Conservation (phyloP, 176 grass and related monocot species). For the Dendrocalamus sinicus region DNA sequence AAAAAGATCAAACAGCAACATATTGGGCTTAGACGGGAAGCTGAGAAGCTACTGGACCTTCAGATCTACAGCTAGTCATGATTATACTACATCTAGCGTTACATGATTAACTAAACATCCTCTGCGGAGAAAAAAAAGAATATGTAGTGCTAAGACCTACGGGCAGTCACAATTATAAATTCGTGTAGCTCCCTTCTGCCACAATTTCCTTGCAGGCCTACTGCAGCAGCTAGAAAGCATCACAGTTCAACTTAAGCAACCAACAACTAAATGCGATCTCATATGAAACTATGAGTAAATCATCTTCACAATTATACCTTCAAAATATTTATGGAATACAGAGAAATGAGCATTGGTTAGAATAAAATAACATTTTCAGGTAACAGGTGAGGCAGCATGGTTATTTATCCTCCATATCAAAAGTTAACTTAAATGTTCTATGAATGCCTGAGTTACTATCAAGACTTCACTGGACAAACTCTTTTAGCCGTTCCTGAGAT, state of each 20-base stretch:
- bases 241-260: slow-evolving; percentile 1
- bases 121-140: not conserved
- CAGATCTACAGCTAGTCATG: not conserved
- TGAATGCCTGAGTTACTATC: not conserved
- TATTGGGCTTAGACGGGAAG: not conserved
- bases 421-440: not conserved
- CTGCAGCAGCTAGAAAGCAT: slow-evolving; percentile 5
- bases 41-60: not conserved
- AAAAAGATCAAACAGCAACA: not conserved
- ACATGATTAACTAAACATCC: slow-evolving; percentile 9
- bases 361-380: not conserved
- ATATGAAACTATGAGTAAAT: not conserved
- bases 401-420: not conserved
- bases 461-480: not conserved
- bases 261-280: not conserved
- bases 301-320: slow-evolving; percentile 6
- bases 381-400: not conserved
- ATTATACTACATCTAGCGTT: slow-evolving; percentile 1
- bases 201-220: not conserved
- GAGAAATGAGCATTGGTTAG: not conserved
- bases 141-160: not conserved
- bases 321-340: slow-evolving; percentile 2
- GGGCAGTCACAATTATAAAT: not conserved
- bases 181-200: not conserved
- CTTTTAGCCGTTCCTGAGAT: not conserved